Percentiles rank a stretch among this genome's conserved stretches.
Evolutionary conservation across 306 rosid species (phyloP).

Genomic region (Dryas octopetala): DNA sequence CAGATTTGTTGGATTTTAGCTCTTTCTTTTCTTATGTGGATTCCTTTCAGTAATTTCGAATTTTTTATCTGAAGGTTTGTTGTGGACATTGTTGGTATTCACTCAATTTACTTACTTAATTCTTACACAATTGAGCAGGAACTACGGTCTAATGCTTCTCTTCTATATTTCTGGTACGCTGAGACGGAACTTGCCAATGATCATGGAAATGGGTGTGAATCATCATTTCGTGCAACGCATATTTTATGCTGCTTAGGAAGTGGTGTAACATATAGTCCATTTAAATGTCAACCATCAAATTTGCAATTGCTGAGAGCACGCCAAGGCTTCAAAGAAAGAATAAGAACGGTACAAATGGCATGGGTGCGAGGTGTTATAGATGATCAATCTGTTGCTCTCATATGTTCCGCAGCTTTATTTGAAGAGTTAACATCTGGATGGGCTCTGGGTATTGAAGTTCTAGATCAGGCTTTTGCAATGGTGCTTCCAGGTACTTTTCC

Average conservation of each 20-base stretch:
- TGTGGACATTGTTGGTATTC: not conserved
- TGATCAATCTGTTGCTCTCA: constrained; percentile 74
- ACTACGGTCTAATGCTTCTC: constrained; percentile 59
- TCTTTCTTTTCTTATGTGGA: not conserved
- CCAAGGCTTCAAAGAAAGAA: constrained; percentile 87
- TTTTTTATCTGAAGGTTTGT: not conserved
- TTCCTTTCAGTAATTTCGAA: not conserved
- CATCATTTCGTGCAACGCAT: constrained; percentile 63
- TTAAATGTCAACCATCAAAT: constrained; percentile 69
- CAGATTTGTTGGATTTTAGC: no score
- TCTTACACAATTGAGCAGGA: constrained; percentile 50
- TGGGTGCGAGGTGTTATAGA: constrained; percentile 75
- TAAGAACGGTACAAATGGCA: constrained; percentile 58
- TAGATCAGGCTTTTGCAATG: constrained; percentile 82
- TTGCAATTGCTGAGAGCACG: constrained; percentile 77
- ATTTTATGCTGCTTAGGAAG: constrained; percentile 81
- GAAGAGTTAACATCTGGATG: constrained; percentile 84
- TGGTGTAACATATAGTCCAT: constrained; percentile 61
- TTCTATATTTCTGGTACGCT: constrained; percentile 91
- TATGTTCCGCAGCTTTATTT: constrained; percentile 79
- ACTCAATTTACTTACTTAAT: constrained; percentile 1
- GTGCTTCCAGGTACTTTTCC: constrained; percentile 81
- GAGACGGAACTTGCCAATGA: constrained; percentile 70
- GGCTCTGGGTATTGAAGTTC: constrained; percentile 62
- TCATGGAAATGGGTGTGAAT: constrained; percentile 30